phyloP scores from a whole-genome alignment of 2,329 filamentous ascomycete genomes.

The Cytospora schulzeri region DNA sequence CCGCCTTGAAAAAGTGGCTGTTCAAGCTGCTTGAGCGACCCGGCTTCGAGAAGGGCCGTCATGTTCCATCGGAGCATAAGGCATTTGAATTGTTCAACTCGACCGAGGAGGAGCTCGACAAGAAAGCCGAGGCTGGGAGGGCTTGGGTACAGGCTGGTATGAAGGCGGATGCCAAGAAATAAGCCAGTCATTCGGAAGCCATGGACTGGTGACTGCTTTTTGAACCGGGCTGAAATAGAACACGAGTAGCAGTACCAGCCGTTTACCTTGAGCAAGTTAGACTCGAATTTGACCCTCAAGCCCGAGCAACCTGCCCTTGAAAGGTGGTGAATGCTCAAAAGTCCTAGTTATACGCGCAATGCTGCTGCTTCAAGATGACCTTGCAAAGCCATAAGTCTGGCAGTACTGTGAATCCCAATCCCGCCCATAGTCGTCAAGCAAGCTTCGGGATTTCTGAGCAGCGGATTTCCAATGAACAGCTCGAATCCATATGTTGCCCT shows the following conservation, averaged over 20 bases:
- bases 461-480: background rate
- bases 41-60: conserved; percentile 71
- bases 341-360: too few relatives aligned
- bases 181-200: background rate
- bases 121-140: conserved; percentile 49
- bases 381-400: too few relatives aligned
- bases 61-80: conserved; percentile 66
- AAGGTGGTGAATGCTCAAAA: too few relatives aligned
- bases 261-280: background rate
- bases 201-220: too few relatives aligned
- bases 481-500: too few relatives aligned
- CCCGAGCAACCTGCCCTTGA: background rate
- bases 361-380: too few relatives aligned
- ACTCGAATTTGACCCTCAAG: background rate
- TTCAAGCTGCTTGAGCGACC: conserved; percentile 68
- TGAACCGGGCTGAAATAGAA: background rate
- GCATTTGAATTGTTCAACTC: conserved; percentile 46
- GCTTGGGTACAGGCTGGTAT: conserved; percentile 67
- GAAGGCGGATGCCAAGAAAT: conserved; percentile 59
- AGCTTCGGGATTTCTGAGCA: background rate
- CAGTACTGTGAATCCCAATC: background rate
- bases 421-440: background rate
- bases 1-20: conserved; percentile 75
- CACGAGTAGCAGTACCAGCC: background rate
- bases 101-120: conserved; percentile 51